Conservation (phyloP, 139 green algal genomes). For the Nannochloris sp. region DNA sequence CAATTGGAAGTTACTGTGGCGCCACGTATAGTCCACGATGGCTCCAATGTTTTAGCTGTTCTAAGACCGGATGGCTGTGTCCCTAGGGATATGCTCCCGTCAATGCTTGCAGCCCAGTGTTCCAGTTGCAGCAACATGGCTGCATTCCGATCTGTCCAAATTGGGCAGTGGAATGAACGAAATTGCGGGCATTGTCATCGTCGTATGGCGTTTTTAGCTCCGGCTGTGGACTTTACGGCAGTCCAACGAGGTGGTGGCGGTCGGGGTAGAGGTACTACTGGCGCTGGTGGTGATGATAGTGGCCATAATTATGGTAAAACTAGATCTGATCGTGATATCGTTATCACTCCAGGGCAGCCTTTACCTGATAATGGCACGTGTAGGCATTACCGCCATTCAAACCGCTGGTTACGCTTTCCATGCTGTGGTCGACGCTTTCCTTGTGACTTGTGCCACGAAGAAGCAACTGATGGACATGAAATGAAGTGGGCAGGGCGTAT, state of each 20-base stretch:
- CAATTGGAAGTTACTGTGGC: conserved; percentile 6
- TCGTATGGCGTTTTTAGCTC: conserved; percentile 13
- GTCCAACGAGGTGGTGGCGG: neutral
- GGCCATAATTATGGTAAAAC: too few relatives aligned
- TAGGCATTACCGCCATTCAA: conserved; percentile 62
- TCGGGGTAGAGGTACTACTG: neutral
- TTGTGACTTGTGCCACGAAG: conserved; percentile 44
- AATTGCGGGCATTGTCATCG: conserved; percentile 14
- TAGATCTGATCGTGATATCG: neutral
- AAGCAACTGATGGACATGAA: conserved; percentile 32
- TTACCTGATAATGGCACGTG: conserved; percentile 57
- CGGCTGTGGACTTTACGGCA: too few relatives aligned
- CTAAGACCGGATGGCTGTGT: conserved; percentile 18
- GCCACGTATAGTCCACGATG: conserved; percentile 33
- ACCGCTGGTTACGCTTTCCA: conserved; percentile 71
- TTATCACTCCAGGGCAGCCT: conserved; percentile 22
- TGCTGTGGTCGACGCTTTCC: conserved; percentile 56
- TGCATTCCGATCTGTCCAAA: conserved; percentile 17
- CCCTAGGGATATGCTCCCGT: conserved; percentile 33
- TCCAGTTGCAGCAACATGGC: conserved; percentile 15
- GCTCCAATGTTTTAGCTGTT: conserved; percentile 25
- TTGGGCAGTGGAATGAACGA: conserved; percentile 20
- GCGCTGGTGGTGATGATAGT: neutral
- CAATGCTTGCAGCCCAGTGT: conserved; percentile 36
- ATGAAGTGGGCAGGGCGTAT: conserved; percentile 39